Conservation (phyloP, 2,329 filamentous ascomycete genomes). For the Xylariaceae sp. region DNA sequence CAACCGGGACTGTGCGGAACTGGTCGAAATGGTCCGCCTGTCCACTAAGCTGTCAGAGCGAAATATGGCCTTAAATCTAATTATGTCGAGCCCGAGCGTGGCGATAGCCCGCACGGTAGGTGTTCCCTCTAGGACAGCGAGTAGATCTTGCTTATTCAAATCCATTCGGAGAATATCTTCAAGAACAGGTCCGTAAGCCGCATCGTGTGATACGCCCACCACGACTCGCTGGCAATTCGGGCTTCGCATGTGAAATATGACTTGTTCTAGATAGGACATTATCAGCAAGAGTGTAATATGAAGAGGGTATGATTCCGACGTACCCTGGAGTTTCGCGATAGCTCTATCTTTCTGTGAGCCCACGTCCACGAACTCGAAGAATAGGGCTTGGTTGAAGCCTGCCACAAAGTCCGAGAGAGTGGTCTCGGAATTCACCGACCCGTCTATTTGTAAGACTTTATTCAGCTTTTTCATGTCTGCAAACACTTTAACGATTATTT, state of each 20-base stretch:
- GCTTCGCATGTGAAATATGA: slow-evolving; percentile 54
- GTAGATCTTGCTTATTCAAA: slow-evolving; percentile 35
- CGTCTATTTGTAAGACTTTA: slow-evolving; percentile 45
- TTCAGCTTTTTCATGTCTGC: slow-evolving; percentile 49
- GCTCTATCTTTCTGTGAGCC: slow-evolving; percentile 53
- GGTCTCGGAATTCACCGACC: slow-evolving; percentile 38
- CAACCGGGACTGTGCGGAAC: slow-evolving; percentile 17
- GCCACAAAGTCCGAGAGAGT: slow-evolving; percentile 51
- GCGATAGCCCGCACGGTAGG: slow-evolving; percentile 46
- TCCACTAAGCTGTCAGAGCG: slow-evolving; percentile 47
- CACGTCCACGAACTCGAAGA: slow-evolving; percentile 61
- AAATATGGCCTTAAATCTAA: slow-evolving; percentile 47
- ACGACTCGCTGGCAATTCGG: slow-evolving; percentile 57
- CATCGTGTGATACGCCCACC: slow-evolving; percentile 57
- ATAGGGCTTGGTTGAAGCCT: slow-evolving; percentile 55
- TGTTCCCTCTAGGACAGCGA: slow-evolving; percentile 50
- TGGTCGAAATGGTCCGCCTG: slow-evolving; percentile 23
- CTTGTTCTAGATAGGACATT: slow-evolving; percentile 38
- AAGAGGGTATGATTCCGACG: too few relatives aligned
- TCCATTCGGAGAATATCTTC: slow-evolving; percentile 48
- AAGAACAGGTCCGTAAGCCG: slow-evolving; percentile 55
- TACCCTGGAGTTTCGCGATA: slow-evolving; percentile 57
- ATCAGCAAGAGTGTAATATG: too few relatives aligned
- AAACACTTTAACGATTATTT: slow-evolving; percentile 52
- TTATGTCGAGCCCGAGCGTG: slow-evolving; percentile 41